Evolutionary conservation across 2,329 filamentous ascomycete species (phyloP), one percentile per base, ranked within the genome.

Genomic region (Decorospora gaudefroyi): DNA sequence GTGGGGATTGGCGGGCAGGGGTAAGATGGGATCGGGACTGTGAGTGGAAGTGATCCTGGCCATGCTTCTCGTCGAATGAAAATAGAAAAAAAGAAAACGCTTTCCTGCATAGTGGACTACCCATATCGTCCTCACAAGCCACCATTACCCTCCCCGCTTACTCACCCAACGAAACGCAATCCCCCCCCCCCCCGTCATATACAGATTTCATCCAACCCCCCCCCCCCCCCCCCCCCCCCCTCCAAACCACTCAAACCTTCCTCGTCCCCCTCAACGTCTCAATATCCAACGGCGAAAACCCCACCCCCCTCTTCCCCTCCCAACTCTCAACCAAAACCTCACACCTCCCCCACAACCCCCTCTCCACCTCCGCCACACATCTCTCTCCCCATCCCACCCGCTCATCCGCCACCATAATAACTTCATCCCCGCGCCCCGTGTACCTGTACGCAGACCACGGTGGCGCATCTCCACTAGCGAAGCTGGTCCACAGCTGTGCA

Each of bases 391-490:
- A 64, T 1, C 59, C 57, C 2, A 56, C 57, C 11, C 46, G 26
- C 19, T 62, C 55, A 39, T 62, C 51, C 3, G 59, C 59, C 2
- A 64, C 51, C 30, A 60, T 56, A 4, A 62, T 44, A 1, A 46
- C 29, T 28, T 50, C 54, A 2, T 52, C 33, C 3, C 43, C 49
- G 4, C 38, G 19, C 1, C 41, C 49, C 9, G 12, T 43, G 21
- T 51, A 46, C n/a, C 46, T 49, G 15, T 57, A 62, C 25, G 46
- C 43, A 3, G 8, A 46, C 61, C 57, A 62, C 1, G 59, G 59
- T 6, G 25, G 27, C 10, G n/a, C n/a, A n/a, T 50, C 43, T 1
- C 56, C 61, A 25, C 52, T 56, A 2, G 55, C 52, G 39, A 66
- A 62, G 1, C 22, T 13, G 13, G 59, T 49, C 55, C 62, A 62